Percentiles rank a stretch among this genome's conserved stretches.
Evolutionary conservation across 371 early-diverging fungal species (phyloP).

Genomic region (Mucor circinelloides): DNA sequence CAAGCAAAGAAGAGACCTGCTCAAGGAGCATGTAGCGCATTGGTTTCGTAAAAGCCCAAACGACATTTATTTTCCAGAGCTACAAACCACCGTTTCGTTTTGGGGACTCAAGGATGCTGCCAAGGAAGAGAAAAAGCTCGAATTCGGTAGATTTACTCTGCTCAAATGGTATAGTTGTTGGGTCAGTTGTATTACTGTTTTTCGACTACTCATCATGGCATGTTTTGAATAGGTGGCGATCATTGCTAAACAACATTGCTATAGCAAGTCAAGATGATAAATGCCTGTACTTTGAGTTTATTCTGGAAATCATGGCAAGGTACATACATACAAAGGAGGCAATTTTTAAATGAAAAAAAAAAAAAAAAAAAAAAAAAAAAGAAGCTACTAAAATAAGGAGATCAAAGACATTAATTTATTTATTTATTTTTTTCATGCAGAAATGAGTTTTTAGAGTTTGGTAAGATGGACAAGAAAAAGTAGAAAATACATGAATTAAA

Average conservation of each 20-base stretch:
- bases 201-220: neutral
- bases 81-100: neutral
- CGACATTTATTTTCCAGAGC: neutral
- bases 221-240: slow-evolving; percentile 38
- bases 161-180: slow-evolving; percentile 29
- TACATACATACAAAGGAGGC: slow-evolving; percentile 10
- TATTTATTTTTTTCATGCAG: slow-evolving; percentile 14
- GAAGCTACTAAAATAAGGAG: slow-evolving; percentile 4
- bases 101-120: neutral
- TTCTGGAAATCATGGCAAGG: slow-evolving; percentile 49
- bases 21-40: slow-evolving; percentile 19
- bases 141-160: slow-evolving; percentile 19
- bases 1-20: slow-evolving; percentile 21
- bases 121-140: slow-evolving; percentile 18
- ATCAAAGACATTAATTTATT: neutral
- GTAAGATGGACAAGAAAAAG: slow-evolving; percentile 20
- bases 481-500: neutral
- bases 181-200: no score
- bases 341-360: neutral
- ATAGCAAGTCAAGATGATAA: slow-evolving; percentile 39
- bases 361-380: neutral
- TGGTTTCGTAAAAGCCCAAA: slow-evolving; percentile 19
- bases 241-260: slow-evolving; percentile 28
- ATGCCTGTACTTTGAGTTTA: slow-evolving; percentile 47
- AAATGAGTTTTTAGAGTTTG: slow-evolving; percentile 50